Base-by-base conservation (phyloP, 2,329 filamentous ascomycete species). In the Apiospora kogelbergensis region DNA sequence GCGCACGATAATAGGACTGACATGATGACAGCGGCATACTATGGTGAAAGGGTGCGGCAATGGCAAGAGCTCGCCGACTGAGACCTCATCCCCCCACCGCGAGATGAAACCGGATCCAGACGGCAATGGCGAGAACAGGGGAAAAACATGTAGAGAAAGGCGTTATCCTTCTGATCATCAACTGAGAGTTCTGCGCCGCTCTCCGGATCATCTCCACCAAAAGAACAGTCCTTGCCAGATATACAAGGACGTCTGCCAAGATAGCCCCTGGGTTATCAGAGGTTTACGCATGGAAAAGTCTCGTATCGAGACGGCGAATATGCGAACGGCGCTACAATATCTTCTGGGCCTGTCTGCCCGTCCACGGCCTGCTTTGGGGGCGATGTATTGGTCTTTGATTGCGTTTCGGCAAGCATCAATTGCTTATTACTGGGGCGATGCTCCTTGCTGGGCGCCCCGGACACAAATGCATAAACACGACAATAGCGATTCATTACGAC, bases 41-140 rank as follows among this genome's bases (percentile, higher is more conserved):
- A 81, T 91, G 6, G 89, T 91, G 42, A 91, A 91, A 75, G 88
- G 89, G 3, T 91, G 89, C 72, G 89, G 84, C 20, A 83, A 81
- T 46, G 79, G 76, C 24, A 78, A 76, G 66, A 73, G 71, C 20
- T 72, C 73, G 0, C 73, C 76, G 7, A 72, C 72, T 24, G 72
- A 68, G 37, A 69, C 67, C 66, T 69, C 69, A n/a, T 75, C 74
- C 17, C 73, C 74, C 24, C 69, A 67, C 20, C 72, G 74, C 7
- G 75, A 76, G 10, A 30, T 63, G 22, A 78, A 72, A 57, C 70
- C 46, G 15, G 73, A 75, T 46, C 46, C 66, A 2, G 74, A 74
- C 41, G 68, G 64, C 15, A 65, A 70, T 7, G 63, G 22, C 20
- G 44, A 46, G 13, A 33, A 24, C 60, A 24, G 20, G 20, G n/a